These are phyloP conservation scores for Diaporthe vexans DNA, from an alignment of 2,329 filamentous ascomycete genomes.

Conservation along the genomic window DNA sequence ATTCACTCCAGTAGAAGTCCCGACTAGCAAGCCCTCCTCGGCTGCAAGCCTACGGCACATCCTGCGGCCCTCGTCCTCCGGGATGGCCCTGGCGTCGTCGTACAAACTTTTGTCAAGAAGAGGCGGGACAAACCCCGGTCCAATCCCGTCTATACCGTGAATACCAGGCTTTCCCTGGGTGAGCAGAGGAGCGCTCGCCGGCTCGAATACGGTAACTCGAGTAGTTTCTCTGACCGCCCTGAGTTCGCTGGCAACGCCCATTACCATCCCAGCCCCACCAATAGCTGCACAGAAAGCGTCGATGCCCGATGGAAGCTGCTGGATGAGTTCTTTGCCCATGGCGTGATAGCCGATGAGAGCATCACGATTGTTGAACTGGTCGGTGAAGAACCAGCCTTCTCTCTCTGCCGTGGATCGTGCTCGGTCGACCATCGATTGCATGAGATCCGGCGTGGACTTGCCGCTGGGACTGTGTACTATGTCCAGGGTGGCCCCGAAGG, in stretches of 20 bases:
- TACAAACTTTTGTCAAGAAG: not conserved
- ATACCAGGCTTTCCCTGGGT: not conserved
- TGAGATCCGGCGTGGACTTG: not conserved
- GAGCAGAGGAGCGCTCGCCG: not conserved
- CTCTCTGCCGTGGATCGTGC: not conserved
- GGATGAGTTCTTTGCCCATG: not conserved
- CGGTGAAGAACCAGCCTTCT: not conserved
- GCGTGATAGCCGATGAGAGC: not conserved
- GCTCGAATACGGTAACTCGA: not conserved
- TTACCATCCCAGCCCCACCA: not conserved
- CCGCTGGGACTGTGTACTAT: not conserved
- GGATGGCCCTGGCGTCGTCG: not conserved
- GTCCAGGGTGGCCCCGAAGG: not conserved
- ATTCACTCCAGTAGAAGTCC: slow-evolving; percentile 1
- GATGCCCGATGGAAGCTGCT: not conserved
- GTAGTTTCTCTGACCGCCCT: not conserved
- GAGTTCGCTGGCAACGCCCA: not conserved
- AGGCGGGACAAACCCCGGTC: not conserved
- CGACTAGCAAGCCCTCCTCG: not conserved
- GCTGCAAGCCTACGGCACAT: not conserved
- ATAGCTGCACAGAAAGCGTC: not conserved
- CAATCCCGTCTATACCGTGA: not conserved
- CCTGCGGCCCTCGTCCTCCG: not conserved
- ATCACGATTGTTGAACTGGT: not conserved
- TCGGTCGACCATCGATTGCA: not conserved